A percentile compares a stretch with the other conserved stretches of the same genome.
These are phyloP conservation scores for Streptanthus diversifolius DNA, from an alignment of 345 rosid genomes.

Conservation along the genomic window DNA sequence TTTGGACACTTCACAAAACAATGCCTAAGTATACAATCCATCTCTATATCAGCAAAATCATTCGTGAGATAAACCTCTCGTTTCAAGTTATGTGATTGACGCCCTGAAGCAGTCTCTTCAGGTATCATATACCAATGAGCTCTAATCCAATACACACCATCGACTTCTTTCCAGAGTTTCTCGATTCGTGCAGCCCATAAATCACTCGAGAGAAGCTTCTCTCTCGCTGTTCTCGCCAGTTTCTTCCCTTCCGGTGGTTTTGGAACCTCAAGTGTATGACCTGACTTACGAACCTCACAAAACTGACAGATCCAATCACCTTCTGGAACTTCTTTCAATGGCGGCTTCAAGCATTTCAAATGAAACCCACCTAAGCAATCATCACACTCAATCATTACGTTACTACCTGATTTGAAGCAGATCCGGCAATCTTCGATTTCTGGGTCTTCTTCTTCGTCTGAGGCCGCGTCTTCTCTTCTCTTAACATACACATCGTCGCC, in stretches of 20 bases:
- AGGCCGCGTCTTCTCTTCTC: slow-evolving; percentile 67
- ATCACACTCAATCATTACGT: slow-evolving; percentile 85
- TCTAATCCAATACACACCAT: slow-evolving; percentile 64
- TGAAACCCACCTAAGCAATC: slow-evolving; percentile 90
- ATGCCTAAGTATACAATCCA: slow-evolving; percentile 76
- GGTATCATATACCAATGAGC: slow-evolving; percentile 88
- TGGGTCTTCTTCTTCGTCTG: slow-evolving; percentile 63
- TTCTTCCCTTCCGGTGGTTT: slow-evolving; percentile 63
- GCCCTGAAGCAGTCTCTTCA: slow-evolving; percentile 82
- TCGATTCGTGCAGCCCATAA: slow-evolving; percentile 81
- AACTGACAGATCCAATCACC: slow-evolving; percentile 87
- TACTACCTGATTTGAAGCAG: slow-evolving; percentile 61
- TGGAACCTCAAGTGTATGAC: slow-evolving; percentile 48
- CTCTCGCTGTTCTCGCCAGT: slow-evolving; percentile 64
- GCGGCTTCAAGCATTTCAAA: slow-evolving; percentile 81
- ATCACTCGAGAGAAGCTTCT: slow-evolving; percentile 84
- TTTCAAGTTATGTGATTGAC: slow-evolving; percentile 73
- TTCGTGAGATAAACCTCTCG: slow-evolving; percentile 82
- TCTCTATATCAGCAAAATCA: slow-evolving; percentile 81
- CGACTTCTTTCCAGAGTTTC: slow-evolving; percentile 73
- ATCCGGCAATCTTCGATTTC: slow-evolving; percentile 77
- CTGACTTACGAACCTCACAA: slow-evolving; percentile 56
- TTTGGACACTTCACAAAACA: slow-evolving; percentile 72
- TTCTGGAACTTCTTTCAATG: slow-evolving; percentile 72
- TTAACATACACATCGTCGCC: slow-evolving; percentile 85